Evolutionary conservation across 192 early-diverging fungal species (phyloP).

Genomic region (Linnemannia exigua): DNA sequence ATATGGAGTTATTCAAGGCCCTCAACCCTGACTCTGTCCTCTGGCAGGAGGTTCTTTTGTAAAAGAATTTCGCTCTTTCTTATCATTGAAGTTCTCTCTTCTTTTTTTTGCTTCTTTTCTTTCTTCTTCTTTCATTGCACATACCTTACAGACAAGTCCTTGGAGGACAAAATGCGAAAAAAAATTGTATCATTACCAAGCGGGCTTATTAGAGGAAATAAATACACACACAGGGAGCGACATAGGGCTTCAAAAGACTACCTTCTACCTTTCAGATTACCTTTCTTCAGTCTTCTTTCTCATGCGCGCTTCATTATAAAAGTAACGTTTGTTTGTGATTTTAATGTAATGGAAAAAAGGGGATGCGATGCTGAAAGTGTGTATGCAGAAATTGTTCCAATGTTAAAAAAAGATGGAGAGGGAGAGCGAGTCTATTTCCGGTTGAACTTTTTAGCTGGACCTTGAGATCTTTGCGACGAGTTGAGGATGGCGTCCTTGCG

Average conservation of each 20-base stretch:
- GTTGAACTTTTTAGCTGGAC: conserved; percentile 36
- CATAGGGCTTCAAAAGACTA: not conserved
- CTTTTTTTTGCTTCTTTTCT: not conserved
- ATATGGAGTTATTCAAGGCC: conserved; percentile 68
- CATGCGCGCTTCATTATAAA: not conserved
- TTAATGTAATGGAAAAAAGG: not conserved
- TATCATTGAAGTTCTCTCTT: not conserved
- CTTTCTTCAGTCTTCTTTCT: not conserved
- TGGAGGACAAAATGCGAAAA: not conserved
- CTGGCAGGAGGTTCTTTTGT: conserved; percentile 64
- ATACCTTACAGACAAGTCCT: not conserved
- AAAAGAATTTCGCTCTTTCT: not conserved
- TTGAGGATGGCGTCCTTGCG: conserved; percentile 46
- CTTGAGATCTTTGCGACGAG: conserved; percentile 17
- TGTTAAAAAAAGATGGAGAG: not conserved
- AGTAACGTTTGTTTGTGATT: not conserved
- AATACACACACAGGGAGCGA: not conserved
- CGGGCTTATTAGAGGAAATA: conserved; percentile 1
- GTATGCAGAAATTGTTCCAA: not conserved
- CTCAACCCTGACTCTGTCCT: conserved; percentile 74
- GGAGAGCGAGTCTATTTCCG: conserved; percentile 19
- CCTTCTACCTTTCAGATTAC: too few species aligned
- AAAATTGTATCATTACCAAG: not conserved
- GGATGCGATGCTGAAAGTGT: not conserved
- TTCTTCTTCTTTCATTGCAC: not conserved